These are phyloP conservation scores for Lactarius tabidus DNA, from an alignment of 768 basidiomycete genomes.

Conservation along the genomic window DNA sequence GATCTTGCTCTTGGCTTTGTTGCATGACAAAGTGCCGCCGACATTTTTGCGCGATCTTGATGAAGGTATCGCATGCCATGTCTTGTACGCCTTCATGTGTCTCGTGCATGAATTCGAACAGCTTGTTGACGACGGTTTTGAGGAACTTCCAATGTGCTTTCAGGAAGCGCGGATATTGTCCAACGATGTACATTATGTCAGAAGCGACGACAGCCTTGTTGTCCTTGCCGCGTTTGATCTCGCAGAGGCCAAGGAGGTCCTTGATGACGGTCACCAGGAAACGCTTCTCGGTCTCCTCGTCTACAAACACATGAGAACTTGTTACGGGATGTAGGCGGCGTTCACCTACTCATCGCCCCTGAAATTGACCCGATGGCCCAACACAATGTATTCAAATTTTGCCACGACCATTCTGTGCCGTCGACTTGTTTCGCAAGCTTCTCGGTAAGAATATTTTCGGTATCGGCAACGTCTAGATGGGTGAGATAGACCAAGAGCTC, in stretches of 20 bases:
- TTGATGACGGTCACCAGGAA: conserved; percentile 99
- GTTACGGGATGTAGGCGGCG: neutral
- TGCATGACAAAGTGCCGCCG: conserved; percentile 98
- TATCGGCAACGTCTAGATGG: conserved; percentile 92
- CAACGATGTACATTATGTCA: conserved; percentile 98
- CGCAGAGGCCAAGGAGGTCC: conserved; percentile 93
- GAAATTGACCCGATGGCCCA: conserved; percentile 99
- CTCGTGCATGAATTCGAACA: conserved; percentile 99
- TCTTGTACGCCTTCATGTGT: conserved; percentile 99
- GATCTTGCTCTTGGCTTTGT: conserved; percentile 94
- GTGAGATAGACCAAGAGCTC: conserved; percentile 97
- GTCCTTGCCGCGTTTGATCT: conserved; percentile 98
- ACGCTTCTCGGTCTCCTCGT: conserved; percentile 98
- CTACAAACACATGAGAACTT: conserved; percentile 38
- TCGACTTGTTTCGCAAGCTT: conserved; percentile 97
- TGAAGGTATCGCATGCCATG: conserved; percentile 99
- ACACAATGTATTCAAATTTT: conserved; percentile 96
- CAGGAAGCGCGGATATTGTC: conserved; percentile 98
- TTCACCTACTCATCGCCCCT: conserved; percentile 90
- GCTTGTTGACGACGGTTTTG: conserved; percentile 99
- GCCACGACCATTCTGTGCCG: conserved; percentile 98
- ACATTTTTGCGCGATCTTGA: conserved; percentile 99
- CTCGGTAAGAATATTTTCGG: conserved; percentile 95
- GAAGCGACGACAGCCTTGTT: conserved; percentile 99
- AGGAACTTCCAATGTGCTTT: conserved; percentile 99